Percentiles rank a stretch among this genome's conserved stretches.
These are phyloP conservation scores for Camelina hispida DNA, from an alignment of 345 rosid species.

Conservation along the genomic window DNA sequence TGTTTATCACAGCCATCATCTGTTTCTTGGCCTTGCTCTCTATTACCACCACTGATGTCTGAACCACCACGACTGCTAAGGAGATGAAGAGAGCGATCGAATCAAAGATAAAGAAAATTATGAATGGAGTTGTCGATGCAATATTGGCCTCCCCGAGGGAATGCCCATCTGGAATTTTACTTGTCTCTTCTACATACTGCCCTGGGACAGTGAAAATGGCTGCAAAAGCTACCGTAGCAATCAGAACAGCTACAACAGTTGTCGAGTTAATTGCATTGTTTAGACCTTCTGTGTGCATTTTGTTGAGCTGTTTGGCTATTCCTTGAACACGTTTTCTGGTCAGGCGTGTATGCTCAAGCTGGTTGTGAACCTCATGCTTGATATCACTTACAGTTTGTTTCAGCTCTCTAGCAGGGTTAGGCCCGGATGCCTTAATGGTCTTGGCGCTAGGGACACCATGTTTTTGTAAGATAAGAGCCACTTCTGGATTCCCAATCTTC, in stretches of 20 bases:
- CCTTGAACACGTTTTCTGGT: constrained; percentile 79
- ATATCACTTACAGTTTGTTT: constrained; percentile 90
- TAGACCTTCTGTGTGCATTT: constrained; percentile 85
- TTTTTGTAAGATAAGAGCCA: constrained; percentile 58
- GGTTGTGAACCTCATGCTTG: constrained; percentile 86
- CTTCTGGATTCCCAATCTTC: constrained; percentile 61
- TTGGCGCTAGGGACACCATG: constrained; percentile 78
- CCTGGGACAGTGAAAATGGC: constrained; percentile 90
- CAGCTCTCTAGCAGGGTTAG: constrained; percentile 69
- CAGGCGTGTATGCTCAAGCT: constrained; percentile 82
- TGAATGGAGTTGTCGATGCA: constrained; percentile 59
- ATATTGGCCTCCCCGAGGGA: constrained; percentile 78
- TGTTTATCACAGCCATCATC: constrained; percentile 86
- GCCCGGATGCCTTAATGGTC: constrained; percentile 49
- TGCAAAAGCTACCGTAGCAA: constrained; percentile 86
- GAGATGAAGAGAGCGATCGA: constrained; percentile 86
- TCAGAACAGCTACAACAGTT: constrained; percentile 83
- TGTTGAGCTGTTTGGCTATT: constrained; percentile 76
- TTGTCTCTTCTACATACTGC: constrained; percentile 62
- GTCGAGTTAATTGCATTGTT: constrained; percentile 91
- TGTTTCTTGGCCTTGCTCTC: constrained; percentile 93
- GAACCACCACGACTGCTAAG: constrained; percentile 83
- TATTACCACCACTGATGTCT: constrained; percentile 85
- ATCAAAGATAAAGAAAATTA: constrained; percentile 76
- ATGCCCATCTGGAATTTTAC: constrained; percentile 47